These are phyloP conservation scores for Nepenthes alata DNA, from an alignment of 179 eudicot genomes.

Conservation along the genomic window DNA sequence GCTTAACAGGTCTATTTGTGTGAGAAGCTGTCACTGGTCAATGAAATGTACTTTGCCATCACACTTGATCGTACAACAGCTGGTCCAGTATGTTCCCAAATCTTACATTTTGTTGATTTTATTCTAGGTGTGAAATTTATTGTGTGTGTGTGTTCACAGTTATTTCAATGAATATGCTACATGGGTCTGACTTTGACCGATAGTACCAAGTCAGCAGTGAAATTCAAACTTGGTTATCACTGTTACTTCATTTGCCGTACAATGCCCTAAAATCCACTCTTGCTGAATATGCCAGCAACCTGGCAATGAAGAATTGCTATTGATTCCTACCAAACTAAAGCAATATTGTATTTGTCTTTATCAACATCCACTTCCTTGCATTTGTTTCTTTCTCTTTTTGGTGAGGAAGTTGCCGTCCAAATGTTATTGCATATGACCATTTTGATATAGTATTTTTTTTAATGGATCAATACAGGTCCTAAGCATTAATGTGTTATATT, in stretches of 20 bases:
- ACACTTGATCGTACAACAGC: conserved; percentile 78
- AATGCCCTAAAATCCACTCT: too few relatives aligned
- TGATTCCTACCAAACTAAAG: too few relatives aligned
- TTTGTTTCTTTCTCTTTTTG: too few relatives aligned
- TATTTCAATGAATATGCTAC: background rate
- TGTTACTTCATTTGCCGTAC: too few relatives aligned
- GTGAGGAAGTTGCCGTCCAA: too few relatives aligned
- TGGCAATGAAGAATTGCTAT: too few relatives aligned
- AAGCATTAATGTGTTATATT: background rate
- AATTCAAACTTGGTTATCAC: too few relatives aligned
- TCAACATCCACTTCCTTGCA: too few relatives aligned
- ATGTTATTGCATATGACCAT: too few relatives aligned
- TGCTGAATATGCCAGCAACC: too few relatives aligned
- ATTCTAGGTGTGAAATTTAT: background rate
- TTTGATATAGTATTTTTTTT: background rate
- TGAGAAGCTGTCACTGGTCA: conserved; percentile 76
- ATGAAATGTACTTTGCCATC: conserved; percentile 97
- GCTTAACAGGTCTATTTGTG: conserved; percentile 73
- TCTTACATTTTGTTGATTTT: background rate
- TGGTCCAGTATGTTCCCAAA: conserved; percentile 74
- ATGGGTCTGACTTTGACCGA: background rate
- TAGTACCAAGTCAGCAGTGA: too few relatives aligned
- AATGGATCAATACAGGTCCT: background rate
- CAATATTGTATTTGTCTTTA: too few relatives aligned
- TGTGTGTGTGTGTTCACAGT: background rate